phyloP scores from a whole-genome alignment of 192 early-diverging fungal genomes.

The Thamnidium elegans region DNA sequence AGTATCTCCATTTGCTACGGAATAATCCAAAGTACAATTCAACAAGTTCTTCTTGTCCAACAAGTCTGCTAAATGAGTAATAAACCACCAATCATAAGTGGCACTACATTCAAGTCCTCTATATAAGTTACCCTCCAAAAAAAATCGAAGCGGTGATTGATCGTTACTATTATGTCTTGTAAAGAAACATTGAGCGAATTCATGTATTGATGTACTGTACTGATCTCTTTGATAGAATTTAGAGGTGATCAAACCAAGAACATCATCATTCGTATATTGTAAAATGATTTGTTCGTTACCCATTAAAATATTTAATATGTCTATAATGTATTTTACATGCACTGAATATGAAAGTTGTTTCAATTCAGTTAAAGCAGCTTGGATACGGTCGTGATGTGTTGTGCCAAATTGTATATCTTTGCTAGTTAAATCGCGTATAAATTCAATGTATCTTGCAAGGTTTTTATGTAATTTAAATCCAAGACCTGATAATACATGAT shows the following conservation, averaged over 20 bases:
- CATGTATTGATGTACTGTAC: background rate
- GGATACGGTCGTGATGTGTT: too few species aligned
- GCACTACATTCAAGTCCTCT: background rate
- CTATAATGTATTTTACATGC: too few species aligned
- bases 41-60: background rate
- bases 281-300: background rate
- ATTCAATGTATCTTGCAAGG: too few species aligned
- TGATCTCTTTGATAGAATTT: background rate
- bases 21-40: too few species aligned
- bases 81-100: constrained; percentile 7
- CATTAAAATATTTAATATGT: background rate
- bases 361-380: too few species aligned
- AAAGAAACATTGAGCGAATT: background rate
- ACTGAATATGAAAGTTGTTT: too few species aligned
- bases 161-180: background rate
- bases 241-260: background rate
- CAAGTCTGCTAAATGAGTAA: constrained; percentile 2
- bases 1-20: background rate
- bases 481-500: too few species aligned
- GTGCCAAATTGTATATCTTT: too few species aligned
- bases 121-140: background rate
- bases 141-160: background rate
- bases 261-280: background rate
- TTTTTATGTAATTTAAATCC: too few species aligned
- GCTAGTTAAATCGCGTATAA: too few species aligned